phyloP scores from a whole-genome alignment of 2,329 filamentous ascomycete genomes.

The Thielaviopsis euricoi region DNA sequence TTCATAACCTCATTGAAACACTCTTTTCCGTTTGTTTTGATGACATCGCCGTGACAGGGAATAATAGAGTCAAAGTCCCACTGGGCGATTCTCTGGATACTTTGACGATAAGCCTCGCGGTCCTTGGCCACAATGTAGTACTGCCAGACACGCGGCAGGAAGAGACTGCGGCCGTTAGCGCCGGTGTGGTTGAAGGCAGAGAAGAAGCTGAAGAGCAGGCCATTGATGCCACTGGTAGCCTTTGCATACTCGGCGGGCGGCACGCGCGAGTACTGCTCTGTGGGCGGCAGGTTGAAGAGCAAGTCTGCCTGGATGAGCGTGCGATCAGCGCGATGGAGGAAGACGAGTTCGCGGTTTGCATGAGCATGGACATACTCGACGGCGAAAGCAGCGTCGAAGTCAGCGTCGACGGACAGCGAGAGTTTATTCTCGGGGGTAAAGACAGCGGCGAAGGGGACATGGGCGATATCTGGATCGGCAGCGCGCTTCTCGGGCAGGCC shows the following conservation, averaged over 20 bases:
- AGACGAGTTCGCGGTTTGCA: constrained; percentile 73
- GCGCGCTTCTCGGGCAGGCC: constrained; percentile 71
- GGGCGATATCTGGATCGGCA: constrained; percentile 24
- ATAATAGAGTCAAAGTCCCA: constrained; percentile 83
- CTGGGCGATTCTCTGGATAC: constrained; percentile 46
- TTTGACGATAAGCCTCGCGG: constrained; percentile 45
- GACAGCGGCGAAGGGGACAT: constrained; percentile 47
- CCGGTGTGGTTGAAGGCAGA: constrained; percentile 39
- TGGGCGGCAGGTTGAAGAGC: constrained; percentile 77
- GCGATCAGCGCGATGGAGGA: constrained; percentile 62
- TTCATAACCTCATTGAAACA: constrained; percentile 63
- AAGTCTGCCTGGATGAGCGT: constrained; percentile 82
- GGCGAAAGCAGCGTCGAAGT: constrained; percentile 78
- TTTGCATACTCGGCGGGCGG: constrained; percentile 27
- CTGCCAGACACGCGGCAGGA: constrained; percentile 60
- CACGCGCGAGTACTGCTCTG: constrained; percentile 62
- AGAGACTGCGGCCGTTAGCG: constrained; percentile 34
- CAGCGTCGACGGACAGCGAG: constrained; percentile 42
- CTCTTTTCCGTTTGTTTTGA: constrained; percentile 57
- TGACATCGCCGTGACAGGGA: constrained; percentile 84
- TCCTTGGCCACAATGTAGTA: constrained; percentile 43
- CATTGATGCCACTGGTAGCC: constrained; percentile 16
- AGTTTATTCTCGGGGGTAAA: constrained; percentile 43
- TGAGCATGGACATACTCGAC: constrained; percentile 70
- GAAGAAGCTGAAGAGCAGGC: constrained; percentile 27